phyloP scores from a whole-genome alignment of 1,284 basidiomycete genomes.

The Leucocoprinus gongylophorus region DNA sequence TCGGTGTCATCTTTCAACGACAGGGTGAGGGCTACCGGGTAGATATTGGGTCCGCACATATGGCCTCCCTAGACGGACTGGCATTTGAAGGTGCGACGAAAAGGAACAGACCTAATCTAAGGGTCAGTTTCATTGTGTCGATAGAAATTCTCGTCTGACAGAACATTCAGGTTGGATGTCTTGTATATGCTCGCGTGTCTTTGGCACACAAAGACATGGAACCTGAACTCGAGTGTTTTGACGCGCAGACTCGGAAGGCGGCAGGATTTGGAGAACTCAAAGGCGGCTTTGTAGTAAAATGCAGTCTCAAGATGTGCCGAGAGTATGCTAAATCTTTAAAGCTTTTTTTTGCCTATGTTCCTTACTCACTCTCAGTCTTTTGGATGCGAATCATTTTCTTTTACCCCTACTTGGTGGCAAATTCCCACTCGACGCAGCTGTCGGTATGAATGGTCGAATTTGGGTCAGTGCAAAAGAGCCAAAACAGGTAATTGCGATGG shows the following conservation, averaged over 20 bases:
- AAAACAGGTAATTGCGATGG: constrained; percentile 59
- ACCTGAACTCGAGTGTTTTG: constrained; percentile 82
- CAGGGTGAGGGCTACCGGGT: constrained; percentile 77
- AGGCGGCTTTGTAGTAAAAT: constrained; percentile 68
- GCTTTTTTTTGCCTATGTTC: constrained; percentile 7
- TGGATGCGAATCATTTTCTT: constrained; percentile 69
- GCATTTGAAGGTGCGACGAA: constrained; percentile 86
- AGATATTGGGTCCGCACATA: constrained; percentile 76
- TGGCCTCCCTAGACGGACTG: constrained; percentile 68
- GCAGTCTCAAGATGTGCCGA: constrained; percentile 72
- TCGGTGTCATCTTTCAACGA: constrained; percentile 64
- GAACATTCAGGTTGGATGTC: constrained; percentile 59
- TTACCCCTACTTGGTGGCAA: constrained; percentile 64
- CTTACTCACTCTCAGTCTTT: constrained; percentile 40
- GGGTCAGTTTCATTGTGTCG: constrained; percentile 39
- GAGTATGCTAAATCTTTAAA: constrained; percentile 42
- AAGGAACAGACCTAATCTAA: constrained; percentile 77
- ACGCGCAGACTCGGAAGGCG: constrained; percentile 76
- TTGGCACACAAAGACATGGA: constrained; percentile 87
- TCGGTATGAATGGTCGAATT: constrained; percentile 76
- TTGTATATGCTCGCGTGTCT: constrained; percentile 79
- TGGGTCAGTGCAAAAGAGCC: constrained; percentile 70
- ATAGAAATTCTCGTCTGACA: not conserved
- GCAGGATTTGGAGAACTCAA: constrained; percentile 81
- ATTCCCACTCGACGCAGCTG: constrained; percentile 72